Evolutionary conservation across 208 protist genomes (phyloP), one percentile per base, ranked within the genome.

Genomic region (Porcisia hertigi): DNA sequence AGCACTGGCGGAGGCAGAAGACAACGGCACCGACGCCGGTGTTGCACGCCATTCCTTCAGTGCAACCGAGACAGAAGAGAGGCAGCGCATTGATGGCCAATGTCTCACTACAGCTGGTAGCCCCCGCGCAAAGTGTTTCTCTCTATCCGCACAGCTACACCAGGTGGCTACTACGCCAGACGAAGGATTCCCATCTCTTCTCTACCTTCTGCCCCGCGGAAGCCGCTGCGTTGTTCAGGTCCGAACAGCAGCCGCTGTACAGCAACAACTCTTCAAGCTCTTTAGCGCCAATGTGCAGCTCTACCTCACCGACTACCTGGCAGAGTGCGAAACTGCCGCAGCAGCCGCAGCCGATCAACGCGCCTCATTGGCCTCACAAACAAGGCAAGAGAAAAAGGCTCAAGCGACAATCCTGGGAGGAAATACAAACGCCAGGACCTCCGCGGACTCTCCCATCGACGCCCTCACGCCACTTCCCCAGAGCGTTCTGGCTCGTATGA

Each of bases 111-210:
- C 41, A 47, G 41, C 30, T 47, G 69, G 41, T 18, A 45, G 39
- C 1, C 36, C 49, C 54, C 45, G 59, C 54, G 58, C 60, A 43
- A 69, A 57, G 36, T 60, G 73, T 59, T 78, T 82, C 45, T 82
- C 78, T 18, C 78, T 69, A 11, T 73, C 72, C 20, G 72, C 72
- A 47, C 73, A 82, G 66, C 77, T 80, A 25, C 83, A 81, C n/a
- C 79, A 84, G 63, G 67, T 86, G 34, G 86, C 86, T 4, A 79
- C 78, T 7, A 67, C 82, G 0, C 86, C 86, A 2, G 81, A 77
- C 30, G 86, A 90, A n/a, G 86, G 86, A 55, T 85, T 90, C 66
- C 83, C 83, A 4, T 81, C 71, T 30, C 60, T 90, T 20, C 76
- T 88, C 36, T 87, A 86, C 76, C 71, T 90, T 0, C 65, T 90